Evolutionary conservation across 2,329 filamentous ascomycete species (phyloP).

Genomic region (Penicillium sp.): DNA sequence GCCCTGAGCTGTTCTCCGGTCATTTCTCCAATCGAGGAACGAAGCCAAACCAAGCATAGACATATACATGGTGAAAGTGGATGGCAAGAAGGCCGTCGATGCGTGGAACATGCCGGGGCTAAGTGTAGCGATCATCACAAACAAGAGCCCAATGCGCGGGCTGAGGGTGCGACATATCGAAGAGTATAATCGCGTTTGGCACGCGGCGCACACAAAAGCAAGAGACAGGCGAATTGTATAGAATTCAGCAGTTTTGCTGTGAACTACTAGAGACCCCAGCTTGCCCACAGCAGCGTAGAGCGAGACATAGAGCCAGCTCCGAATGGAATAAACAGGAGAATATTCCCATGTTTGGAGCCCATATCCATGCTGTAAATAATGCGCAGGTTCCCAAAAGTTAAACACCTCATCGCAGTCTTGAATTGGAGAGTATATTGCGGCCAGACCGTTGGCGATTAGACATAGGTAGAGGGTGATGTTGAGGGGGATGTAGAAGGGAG

Average conservation of each 20-base stretch:
- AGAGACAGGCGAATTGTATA: constrained; percentile 77
- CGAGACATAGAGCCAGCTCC: constrained; percentile 86
- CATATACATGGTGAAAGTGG: constrained; percentile 95
- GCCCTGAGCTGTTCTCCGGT: constrained; percentile 72
- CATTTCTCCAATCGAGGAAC: constrained; percentile 85
- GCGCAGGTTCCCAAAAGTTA: constrained; percentile 97
- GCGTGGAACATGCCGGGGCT: constrained; percentile 94
- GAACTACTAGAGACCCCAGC: constrained; percentile 55
- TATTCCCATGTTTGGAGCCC: constrained; percentile 99
- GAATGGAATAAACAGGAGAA: constrained; percentile 87
- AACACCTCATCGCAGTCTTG: constrained; percentile 98
- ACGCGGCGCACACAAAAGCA: constrained; percentile 71
- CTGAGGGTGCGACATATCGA: constrained; percentile 73
- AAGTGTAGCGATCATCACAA: constrained; percentile 69
- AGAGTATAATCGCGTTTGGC: constrained; percentile 76
- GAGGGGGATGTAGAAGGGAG: constrained; percentile 62
- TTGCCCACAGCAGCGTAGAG: constrained; percentile 73
- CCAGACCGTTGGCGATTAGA: constrained; percentile 66
- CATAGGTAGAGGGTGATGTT: constrained; percentile 79
- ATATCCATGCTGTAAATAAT: constrained; percentile 89
- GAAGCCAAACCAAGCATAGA: constrained; percentile 79
- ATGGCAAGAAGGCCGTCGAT: constrained; percentile 80
- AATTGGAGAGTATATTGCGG: constrained; percentile 81
- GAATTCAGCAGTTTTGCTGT: constrained; percentile 63
- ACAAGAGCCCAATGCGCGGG: constrained; percentile 78